These are phyloP conservation scores for Hemisphaericaspora subhashii DNA, from an alignment of 1,139 yeast species.

Conservation along the genomic window DNA sequence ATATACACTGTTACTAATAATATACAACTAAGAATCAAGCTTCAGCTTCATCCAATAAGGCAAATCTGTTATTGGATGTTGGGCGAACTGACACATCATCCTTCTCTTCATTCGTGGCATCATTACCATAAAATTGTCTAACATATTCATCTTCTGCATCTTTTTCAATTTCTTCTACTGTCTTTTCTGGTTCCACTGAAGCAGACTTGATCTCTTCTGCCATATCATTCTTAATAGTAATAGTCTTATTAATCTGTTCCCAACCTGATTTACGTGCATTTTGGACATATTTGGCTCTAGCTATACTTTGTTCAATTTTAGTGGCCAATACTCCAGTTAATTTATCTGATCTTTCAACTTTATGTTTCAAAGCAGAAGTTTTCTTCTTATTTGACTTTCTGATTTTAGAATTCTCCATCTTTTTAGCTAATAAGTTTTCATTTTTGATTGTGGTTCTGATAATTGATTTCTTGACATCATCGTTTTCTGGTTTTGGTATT, in stretches of 20 bases:
- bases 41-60: constrained; percentile 51
- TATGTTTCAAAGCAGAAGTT: constrained; percentile 35
- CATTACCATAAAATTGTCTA: constrained; percentile 31
- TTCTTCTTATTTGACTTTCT: constrained; percentile 33
- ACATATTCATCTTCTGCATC: constrained; percentile 41
- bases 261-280: constrained; percentile 67
- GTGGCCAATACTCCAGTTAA: constrained; percentile 56
- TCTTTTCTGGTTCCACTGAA: constrained; percentile 8
- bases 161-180: constrained; percentile 23
- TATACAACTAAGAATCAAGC: constrained; percentile 26
- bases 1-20: not conserved
- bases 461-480: constrained; percentile 61
- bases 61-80: constrained; percentile 40
- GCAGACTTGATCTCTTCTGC: constrained; percentile 7
- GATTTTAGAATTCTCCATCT: constrained; percentile 46
- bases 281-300: constrained; percentile 62
- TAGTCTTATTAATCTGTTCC: constrained; percentile 62
- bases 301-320: constrained; percentile 64
- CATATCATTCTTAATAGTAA: constrained; percentile 29
- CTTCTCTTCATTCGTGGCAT: constrained; percentile 17
- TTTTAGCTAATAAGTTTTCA: constrained; percentile 58
- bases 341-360: constrained; percentile 50
- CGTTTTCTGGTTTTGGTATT: constrained; percentile 57
- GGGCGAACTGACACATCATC: constrained; percentile 9
- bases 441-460: constrained; percentile 70